These are phyloP conservation scores for Kazachstania bromeliacearum DNA, from an alignment of 805 yeast species.

Conservation along the genomic window DNA sequence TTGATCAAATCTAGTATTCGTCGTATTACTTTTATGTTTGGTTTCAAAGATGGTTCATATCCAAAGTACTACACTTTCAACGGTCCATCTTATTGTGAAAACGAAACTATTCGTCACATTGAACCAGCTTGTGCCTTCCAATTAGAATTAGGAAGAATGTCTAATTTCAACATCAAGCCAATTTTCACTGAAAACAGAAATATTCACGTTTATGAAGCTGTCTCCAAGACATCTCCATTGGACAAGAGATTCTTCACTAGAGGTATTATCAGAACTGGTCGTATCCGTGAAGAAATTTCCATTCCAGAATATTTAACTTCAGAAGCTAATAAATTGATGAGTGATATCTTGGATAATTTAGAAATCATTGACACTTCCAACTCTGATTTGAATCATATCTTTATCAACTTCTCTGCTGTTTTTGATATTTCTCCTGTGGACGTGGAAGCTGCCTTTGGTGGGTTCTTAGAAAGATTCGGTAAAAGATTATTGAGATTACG, in stretches of 20 bases:
- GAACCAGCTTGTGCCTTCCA: conserved; percentile 98
- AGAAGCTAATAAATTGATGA: conserved; percentile 92
- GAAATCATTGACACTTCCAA: conserved; percentile 91
- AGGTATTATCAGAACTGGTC: conserved; percentile 94
- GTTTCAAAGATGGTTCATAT: conserved; percentile 73
- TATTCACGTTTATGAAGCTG: conserved; percentile 94
- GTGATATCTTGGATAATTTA: conserved; percentile 88
- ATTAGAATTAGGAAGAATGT: conserved; percentile 85
- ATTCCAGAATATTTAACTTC: conserved; percentile 91
- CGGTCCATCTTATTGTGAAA: conserved; percentile 78
- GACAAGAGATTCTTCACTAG: conserved; percentile 95
- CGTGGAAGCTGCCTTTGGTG: conserved; percentile 95
- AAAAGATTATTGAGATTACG: conserved; percentile 94
- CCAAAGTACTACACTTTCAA: conserved; percentile 95
- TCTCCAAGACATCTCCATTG: conserved; percentile 84
- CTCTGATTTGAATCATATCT: conserved; percentile 93
- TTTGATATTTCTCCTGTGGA: conserved; percentile 92
- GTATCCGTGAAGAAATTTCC: conserved; percentile 84
- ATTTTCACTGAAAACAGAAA: conserved; percentile 94
- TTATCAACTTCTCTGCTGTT: conserved; percentile 92
- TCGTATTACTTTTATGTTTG: conserved; percentile 87
- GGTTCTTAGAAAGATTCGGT: conserved; percentile 95
- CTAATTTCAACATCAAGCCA: conserved; percentile 91
- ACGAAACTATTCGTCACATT: conserved; percentile 90
- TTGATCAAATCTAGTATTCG: conserved; percentile 67